Evolutionary conservation across 768 basidiomycete species (phyloP).

Genomic region (Phaffia australis): DNA sequence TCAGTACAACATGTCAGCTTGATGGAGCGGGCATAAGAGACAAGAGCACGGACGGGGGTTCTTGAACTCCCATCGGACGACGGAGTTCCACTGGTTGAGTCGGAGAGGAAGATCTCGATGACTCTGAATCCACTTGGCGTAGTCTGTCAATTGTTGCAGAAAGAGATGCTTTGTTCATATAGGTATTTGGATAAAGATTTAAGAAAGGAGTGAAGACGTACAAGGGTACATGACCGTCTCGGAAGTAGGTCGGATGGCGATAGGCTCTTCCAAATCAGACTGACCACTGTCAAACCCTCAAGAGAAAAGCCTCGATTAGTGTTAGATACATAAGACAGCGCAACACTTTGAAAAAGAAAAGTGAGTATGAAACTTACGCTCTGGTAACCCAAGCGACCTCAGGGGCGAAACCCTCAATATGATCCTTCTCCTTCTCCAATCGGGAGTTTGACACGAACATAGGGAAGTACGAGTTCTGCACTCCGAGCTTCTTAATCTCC

Average conservation of each 20-base stretch:
- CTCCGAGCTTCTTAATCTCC: slow-evolving; percentile 84
- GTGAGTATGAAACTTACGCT: slow-evolving; percentile 50
- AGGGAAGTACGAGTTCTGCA: slow-evolving; percentile 96
- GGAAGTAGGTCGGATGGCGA: slow-evolving; percentile 94
- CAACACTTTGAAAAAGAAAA: background rate
- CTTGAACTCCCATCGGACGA: slow-evolving; percentile 99
- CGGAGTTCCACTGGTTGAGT: slow-evolving; percentile 98
- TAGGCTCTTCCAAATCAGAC: slow-evolving; percentile 89
- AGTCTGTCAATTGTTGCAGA: slow-evolving; percentile 48
- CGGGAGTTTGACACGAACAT: slow-evolving; percentile 93
- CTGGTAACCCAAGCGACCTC: slow-evolving; percentile 99
- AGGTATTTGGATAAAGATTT: background rate
- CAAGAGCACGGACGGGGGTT: slow-evolving; percentile 62
- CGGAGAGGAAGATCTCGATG: slow-evolving; percentile 95
- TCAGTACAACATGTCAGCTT: background rate
- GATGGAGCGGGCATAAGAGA: no score
- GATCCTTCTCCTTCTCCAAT: slow-evolving; percentile 92
- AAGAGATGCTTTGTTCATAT: background rate
- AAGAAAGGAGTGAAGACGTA: slow-evolving; percentile 40
- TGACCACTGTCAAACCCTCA: slow-evolving; percentile 51
- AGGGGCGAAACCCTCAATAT: slow-evolving; percentile 97
- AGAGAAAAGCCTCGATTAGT: background rate
- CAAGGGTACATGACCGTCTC: slow-evolving; percentile 99
- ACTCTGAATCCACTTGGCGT: slow-evolving; percentile 96
- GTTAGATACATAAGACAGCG: background rate